phyloP scores from a whole-genome alignment of 2,329 filamentous ascomycete species.

The Fusarium pseudograminearum region DNA sequence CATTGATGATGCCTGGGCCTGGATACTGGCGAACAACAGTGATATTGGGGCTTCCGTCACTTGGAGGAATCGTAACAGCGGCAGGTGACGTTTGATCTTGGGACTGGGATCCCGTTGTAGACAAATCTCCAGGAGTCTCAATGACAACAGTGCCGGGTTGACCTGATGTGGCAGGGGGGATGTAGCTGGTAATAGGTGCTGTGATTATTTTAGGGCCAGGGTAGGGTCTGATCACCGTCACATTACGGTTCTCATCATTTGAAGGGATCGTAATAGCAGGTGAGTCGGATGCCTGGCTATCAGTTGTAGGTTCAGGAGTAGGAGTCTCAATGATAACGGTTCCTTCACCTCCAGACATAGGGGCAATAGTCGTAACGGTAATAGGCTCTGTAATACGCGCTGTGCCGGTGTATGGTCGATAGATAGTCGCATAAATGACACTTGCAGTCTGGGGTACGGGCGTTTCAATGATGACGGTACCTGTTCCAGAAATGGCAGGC shows the following conservation, averaged over 20 bases:
- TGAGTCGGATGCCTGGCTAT: not conserved
- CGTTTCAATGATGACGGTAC: conserved; percentile 34
- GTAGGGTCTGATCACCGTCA: conserved; percentile 19
- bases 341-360: conserved; percentile 13
- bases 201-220: conserved; percentile 11
- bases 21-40: conserved; percentile 26
- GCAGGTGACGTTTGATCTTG: conserved; percentile 7
- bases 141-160: conserved; percentile 7
- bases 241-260: conserved; percentile 12
- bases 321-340: conserved; percentile 29
- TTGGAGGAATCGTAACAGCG: conserved; percentile 22
- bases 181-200: conserved; percentile 10
- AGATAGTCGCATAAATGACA: conserved; percentile 10
- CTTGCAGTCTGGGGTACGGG: conserved; percentile 2
- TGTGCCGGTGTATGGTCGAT: conserved; percentile 15
- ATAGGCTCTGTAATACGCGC: conserved; percentile 5
- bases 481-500: conserved; percentile 25
- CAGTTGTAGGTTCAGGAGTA: conserved; percentile 3
- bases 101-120: not conserved
- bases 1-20: conserved; percentile 25
- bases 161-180: not conserved
- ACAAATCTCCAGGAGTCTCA: conserved; percentile 5
- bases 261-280: conserved; percentile 15
- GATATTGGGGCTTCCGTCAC: conserved; percentile 20
- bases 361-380: conserved; percentile 16